Conservation (phyloP, 371 early-diverging fungal genomes). For the Mortierella sp. region DNA sequence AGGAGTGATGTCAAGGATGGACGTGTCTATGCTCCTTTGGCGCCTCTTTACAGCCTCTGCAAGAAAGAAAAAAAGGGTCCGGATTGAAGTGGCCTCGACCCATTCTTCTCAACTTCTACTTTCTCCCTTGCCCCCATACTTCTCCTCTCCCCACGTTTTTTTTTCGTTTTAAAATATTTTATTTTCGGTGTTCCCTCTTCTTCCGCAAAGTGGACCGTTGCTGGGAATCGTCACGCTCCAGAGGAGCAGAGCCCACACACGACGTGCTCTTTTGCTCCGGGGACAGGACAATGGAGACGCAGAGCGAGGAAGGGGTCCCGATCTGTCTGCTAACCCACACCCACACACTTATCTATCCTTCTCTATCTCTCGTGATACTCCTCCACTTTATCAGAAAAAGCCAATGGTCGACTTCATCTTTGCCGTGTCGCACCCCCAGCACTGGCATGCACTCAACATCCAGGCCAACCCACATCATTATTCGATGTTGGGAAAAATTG, state of each 20-base stretch:
- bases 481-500: constrained; percentile 76
- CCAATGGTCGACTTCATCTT: constrained; percentile 96
- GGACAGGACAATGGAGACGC: background rate
- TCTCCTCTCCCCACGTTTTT: background rate
- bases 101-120: too few species aligned
- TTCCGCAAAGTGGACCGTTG: too few species aligned
- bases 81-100: too few species aligned
- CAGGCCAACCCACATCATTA: constrained; percentile 92
- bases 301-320: background rate
- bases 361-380: background rate
- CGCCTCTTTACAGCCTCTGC: too few species aligned
- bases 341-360: background rate
- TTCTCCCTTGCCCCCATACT: background rate
- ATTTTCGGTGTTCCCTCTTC: background rate
- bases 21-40: too few species aligned
- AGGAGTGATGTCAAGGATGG: too few species aligned
- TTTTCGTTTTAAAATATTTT: background rate
- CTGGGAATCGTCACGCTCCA: too few species aligned
- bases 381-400: constrained; percentile 52
- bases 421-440: constrained; percentile 95
- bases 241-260: too few species aligned
- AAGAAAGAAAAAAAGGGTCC: too few species aligned
- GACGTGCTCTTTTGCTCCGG: background rate
- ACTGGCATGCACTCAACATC: constrained; percentile 96
- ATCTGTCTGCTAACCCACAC: background rate